A percentile compares a stretch with the other conserved stretches of the same genome.
These are phyloP conservation scores for Cytidiella melzeri DNA, from an alignment of 768 basidiomycete species.

Conservation along the genomic window DNA sequence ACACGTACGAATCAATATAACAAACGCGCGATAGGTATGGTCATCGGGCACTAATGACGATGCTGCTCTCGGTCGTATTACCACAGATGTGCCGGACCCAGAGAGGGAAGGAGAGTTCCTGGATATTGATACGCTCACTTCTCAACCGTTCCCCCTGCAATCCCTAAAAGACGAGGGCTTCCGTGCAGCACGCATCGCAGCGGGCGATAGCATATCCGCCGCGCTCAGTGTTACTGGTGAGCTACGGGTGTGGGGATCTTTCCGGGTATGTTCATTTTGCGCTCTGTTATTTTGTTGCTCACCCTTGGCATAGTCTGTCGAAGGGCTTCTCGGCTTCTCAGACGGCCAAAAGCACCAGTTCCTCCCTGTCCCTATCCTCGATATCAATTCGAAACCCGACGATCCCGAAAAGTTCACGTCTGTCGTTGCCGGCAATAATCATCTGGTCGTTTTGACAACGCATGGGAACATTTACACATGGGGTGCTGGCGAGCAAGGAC, in stretches of 20 bases:
- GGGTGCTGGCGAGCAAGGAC: constrained; percentile 87
- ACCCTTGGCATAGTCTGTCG: constrained; percentile 44
- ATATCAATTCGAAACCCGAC: constrained; percentile 53
- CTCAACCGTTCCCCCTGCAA: constrained; percentile 60
- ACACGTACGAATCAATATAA: constrained; percentile 2
- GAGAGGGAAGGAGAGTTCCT: constrained; percentile 52
- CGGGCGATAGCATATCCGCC: constrained; percentile 86
- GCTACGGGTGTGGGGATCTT: constrained; percentile 83
- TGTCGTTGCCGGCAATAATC: constrained; percentile 81
- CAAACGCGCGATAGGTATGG: constrained; percentile 53
- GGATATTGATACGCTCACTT: constrained; percentile 45
- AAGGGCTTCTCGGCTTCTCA: constrained; percentile 83
- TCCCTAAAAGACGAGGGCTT: constrained; percentile 73
- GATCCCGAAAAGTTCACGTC: constrained; percentile 67
- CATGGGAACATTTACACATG: constrained; percentile 84
- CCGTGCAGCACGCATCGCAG: constrained; percentile 74
- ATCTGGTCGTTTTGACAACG: constrained; percentile 82
- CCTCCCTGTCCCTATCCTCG: constrained; percentile 52
- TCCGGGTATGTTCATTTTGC: constrained; percentile 54
- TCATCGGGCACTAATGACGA: constrained; percentile 86
- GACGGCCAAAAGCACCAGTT: constrained; percentile 63
- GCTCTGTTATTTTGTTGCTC: neutral
- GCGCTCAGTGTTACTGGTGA: constrained; percentile 78
- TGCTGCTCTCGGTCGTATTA: constrained; percentile 79
- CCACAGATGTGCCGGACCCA: constrained; percentile 53